A percentile compares a stretch with the other conserved stretches of the same genome.
These are phyloP conservation scores for Carallia brachiata DNA, from an alignment of 345 rosid genomes.

Conservation along the genomic window DNA sequence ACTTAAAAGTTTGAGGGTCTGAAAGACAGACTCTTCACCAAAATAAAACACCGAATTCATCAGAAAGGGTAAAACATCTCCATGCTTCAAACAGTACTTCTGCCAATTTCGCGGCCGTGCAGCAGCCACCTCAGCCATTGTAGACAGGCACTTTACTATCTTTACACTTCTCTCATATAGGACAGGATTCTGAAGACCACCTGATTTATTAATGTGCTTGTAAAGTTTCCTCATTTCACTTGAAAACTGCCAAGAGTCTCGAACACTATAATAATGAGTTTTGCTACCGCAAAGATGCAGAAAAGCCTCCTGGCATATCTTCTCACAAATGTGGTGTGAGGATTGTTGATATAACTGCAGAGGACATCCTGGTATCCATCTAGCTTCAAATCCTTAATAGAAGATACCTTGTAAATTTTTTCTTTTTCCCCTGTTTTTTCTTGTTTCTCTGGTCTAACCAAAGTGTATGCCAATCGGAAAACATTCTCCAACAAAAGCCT, in stretches of 20 bases:
- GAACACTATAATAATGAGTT: conserved; percentile 87
- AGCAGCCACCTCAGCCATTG: conserved; percentile 89
- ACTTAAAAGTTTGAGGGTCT: conserved; percentile 82
- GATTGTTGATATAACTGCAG: conserved; percentile 94
- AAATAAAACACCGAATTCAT: conserved; percentile 77
- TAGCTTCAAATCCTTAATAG: conserved; percentile 83
- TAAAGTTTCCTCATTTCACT: conserved; percentile 74
- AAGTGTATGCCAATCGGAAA: conserved; percentile 81
- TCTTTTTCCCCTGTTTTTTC: conserved; percentile 92
- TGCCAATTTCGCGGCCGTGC: conserved; percentile 99
- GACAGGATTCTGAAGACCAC: conserved; percentile 77
- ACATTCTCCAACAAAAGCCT: conserved; percentile 88
- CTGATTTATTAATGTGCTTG: conserved; percentile 90
- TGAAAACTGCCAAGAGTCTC: conserved; percentile 97
- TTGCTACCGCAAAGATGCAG: conserved; percentile 97
- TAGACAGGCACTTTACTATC: conserved; percentile 83
- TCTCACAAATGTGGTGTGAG: conserved; percentile 88
- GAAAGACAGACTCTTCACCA: conserved; percentile 89
- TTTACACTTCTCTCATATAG: conserved; percentile 93
- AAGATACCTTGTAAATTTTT: conserved; percentile 53
- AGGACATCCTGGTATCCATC: conserved; percentile 97
- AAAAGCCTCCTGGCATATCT: conserved; percentile 96
- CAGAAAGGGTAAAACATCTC: conserved; percentile 74
- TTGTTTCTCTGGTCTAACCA: conserved; percentile 98
- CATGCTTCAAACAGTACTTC: conserved; percentile 87